Conservation (phyloP, 495 filamentous ascomycete genomes). For the Aspergillus bertholletiae region DNA sequence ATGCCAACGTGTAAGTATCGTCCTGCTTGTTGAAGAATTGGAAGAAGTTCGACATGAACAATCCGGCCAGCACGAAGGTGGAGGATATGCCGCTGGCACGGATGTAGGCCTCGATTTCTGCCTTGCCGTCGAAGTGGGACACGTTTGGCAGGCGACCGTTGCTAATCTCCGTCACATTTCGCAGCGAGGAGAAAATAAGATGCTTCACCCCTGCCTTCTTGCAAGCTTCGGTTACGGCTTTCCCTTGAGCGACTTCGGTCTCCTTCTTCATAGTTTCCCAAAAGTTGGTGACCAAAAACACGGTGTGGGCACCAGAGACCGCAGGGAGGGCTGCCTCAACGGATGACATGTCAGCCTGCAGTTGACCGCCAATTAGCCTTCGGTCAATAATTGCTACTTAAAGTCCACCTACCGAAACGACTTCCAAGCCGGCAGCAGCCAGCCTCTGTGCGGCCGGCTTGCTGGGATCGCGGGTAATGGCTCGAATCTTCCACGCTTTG, state of each 20-base stretch:
- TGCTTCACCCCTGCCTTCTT: constrained; percentile 22
- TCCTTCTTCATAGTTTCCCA: constrained; percentile 17
- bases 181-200: constrained; percentile 25
- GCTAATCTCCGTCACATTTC: constrained; percentile 27
- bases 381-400: too few species aligned
- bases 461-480: too few species aligned
- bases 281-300: constrained; percentile 27
- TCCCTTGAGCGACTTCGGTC: constrained; percentile 51
- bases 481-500: too few species aligned
- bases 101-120: constrained; percentile 58
- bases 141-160: constrained; percentile 38
- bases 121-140: constrained; percentile 61
- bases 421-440: too few species aligned
- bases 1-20: constrained; percentile 5
- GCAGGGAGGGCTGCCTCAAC: constrained; percentile 36
- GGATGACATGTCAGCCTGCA: too few species aligned
- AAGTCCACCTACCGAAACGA: too few species aligned
- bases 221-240: constrained; percentile 51
- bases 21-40: constrained; percentile 16
- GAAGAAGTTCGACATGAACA: constrained; percentile 54
- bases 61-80: constrained; percentile 55
- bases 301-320: constrained; percentile 34
- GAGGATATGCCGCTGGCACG: constrained; percentile 41
- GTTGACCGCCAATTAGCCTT: too few species aligned
- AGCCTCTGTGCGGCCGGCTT: too few species aligned